Base-by-base conservation (phyloP, 495 filamentous ascomycete species). In the Cetradonia linearis region DNA sequence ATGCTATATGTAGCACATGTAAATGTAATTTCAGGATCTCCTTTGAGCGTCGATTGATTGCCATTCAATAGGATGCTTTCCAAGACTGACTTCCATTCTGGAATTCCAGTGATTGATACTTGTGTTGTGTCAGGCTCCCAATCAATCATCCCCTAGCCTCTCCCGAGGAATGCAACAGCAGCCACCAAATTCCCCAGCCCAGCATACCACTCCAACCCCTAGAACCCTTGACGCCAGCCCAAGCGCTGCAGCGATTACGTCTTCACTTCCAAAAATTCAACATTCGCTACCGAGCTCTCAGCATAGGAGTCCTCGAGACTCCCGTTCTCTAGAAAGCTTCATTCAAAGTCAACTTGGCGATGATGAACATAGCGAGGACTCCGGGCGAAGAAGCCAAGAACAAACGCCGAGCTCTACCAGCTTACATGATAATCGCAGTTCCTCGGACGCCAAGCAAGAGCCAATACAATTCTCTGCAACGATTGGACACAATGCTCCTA, bases 41-140 rank as follows among this genome's bases (percentile, higher is more conserved):
- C 46, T 34, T 37, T 13, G 34, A 44, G 10, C 11, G 23, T 56
- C 55, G 36, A 37, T 42, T 34, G 38, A 62, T 48, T 38, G 46
- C 55, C 31, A 47, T 59, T 58, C 47, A 59, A 38, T 31, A 44
- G 33, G 18, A 61, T 57, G 18, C 28, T 33, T 53, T 54, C 48
- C 44, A 37, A 46, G 46, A 63, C 61, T 66, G 57, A 63, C 61
- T 44, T 38, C 37, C 47, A 10, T 34, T 49, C 13, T 56, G 11
- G 49, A 55, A 62, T 31, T 60, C 55, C 62, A 63, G 65, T 68
- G 60, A 66, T 68, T 68, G 66, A 68, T 66, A 56, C 62, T 63
- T 65, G 60, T 62, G 59, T 64, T 66, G 52, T 65, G 58, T 56
- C 64, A 68, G 66, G 66, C 59, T 66, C n/a, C 58, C 42, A 64